Evolutionary conservation across 2,329 filamentous ascomycete species (phyloP).

Genomic region (Botrytis medusae): DNA sequence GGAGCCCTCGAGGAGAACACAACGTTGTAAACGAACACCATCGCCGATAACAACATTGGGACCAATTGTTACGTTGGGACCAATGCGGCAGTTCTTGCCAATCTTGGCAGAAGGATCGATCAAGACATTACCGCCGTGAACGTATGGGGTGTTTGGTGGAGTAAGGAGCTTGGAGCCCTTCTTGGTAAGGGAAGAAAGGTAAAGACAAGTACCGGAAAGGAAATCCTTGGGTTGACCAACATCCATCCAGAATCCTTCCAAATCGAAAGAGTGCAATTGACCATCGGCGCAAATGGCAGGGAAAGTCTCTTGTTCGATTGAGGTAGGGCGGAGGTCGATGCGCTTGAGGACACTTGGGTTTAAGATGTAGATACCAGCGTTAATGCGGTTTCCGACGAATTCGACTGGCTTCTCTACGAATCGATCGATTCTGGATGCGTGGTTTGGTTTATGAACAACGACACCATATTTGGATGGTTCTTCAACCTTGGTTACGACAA

Average conservation of each 20-base stretch:
- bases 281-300: slow-evolving; percentile 87
- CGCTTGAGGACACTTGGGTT: slow-evolving; percentile 87
- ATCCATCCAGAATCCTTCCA: slow-evolving; percentile 99
- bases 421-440: slow-evolving; percentile 89
- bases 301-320: slow-evolving; percentile 99
- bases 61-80: slow-evolving; percentile 94
- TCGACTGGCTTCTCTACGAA: slow-evolving; percentile 99
- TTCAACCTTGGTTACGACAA: slow-evolving; percentile 98
- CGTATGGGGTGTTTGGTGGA: slow-evolving; percentile 70
- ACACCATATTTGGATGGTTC: slow-evolving; percentile 99
- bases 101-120: slow-evolving; percentile 94
- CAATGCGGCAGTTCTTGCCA: slow-evolving; percentile 97
- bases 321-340: slow-evolving; percentile 94
- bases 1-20: slow-evolving; percentile 81
- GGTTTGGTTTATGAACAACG: slow-evolving; percentile 92
- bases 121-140: slow-evolving; percentile 92
- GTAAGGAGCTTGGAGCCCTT: slow-evolving; percentile 83
- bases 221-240: slow-evolving; percentile 99
- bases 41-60: slow-evolving; percentile 91
- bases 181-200: slow-evolving; percentile 90
- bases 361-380: slow-evolving; percentile 96
- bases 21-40: slow-evolving; percentile 90
- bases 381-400: slow-evolving; percentile 98
- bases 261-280: slow-evolving; percentile 90
- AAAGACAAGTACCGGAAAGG: slow-evolving; percentile 91